Percentiles rank a stretch among this genome's conserved stretches.
Evolutionary conservation across 1,284 basidiomycete species (phyloP).

Genomic region (Boletus semigastroideus): DNA sequence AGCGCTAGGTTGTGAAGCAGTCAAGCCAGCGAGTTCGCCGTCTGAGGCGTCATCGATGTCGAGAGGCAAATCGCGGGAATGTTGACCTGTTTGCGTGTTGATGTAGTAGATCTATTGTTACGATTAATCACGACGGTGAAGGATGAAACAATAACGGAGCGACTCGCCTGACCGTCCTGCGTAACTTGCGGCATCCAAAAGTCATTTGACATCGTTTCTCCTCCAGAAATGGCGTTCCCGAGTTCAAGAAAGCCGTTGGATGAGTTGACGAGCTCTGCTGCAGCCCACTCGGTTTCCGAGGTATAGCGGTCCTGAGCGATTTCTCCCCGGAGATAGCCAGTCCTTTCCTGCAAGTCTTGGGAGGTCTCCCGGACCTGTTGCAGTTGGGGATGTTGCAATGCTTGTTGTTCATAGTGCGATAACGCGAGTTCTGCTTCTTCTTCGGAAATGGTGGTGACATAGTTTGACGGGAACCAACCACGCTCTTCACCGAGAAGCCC

Average conservation of each 20-base stretch:
- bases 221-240: slow-evolving; percentile 10
- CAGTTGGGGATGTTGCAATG: slow-evolving; percentile 15
- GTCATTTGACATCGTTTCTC: slow-evolving; percentile 55
- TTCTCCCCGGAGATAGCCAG: slow-evolving; percentile 11
- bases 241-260: slow-evolving; percentile 28
- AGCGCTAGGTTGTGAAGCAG: slow-evolving; percentile 53
- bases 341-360: slow-evolving; percentile 19
- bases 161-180: slow-evolving; percentile 67
- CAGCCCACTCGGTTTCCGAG: slow-evolving; percentile 28
- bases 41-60: slow-evolving; percentile 63
- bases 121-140: slow-evolving; percentile 4
- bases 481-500: slow-evolving; percentile 86
- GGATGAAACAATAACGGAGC: not conserved
- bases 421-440: slow-evolving; percentile 74
- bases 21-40: slow-evolving; percentile 56
- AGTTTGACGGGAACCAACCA: slow-evolving; percentile 99
- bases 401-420: slow-evolving; percentile 45
- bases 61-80: slow-evolving; percentile 81
- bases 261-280: slow-evolving; percentile 15
- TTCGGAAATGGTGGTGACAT: slow-evolving; percentile 79
- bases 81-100: slow-evolving; percentile 88
- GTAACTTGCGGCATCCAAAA: slow-evolving; percentile 81
- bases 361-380: slow-evolving; percentile 17
- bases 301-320: slow-evolving; percentile 18
- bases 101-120: slow-evolving; percentile 82